Percentiles rank a stretch among this genome's conserved stretches.
phyloP scores from a whole-genome alignment of 192 early-diverging fungal species.

The Mortierella hygrophila region DNA sequence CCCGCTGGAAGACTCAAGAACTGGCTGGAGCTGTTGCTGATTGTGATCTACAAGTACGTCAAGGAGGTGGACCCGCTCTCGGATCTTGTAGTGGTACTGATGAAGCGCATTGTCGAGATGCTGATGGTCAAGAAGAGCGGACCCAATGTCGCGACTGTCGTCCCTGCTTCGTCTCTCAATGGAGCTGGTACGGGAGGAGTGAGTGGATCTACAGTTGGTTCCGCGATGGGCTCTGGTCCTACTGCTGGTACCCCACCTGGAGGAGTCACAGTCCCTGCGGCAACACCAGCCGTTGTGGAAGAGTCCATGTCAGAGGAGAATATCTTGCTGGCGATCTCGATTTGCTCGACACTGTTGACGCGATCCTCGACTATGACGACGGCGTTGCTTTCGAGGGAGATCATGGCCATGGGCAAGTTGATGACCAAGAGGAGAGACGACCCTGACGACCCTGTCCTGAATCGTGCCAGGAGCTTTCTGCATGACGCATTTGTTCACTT shows the following conservation, averaged over 20 bases:
- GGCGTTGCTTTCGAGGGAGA: slow-evolving; percentile 67
- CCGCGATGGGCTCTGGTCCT: background rate
- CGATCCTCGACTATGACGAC: slow-evolving; percentile 69
- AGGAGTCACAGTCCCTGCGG: background rate
- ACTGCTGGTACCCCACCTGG: background rate
- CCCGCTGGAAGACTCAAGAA: slow-evolving; percentile 62
- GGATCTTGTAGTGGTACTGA: slow-evolving; percentile 42
- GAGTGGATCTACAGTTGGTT: background rate
- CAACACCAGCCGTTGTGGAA: slow-evolving; percentile 7
- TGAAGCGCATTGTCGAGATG: slow-evolving; percentile 56
- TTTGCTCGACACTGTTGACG: slow-evolving; percentile 62
- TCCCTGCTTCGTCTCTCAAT: background rate
- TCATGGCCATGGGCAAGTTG: slow-evolving; percentile 66
- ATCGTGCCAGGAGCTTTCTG: slow-evolving; percentile 66
- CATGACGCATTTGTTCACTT: slow-evolving; percentile 67
- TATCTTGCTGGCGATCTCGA: slow-evolving; percentile 65
- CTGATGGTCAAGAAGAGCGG: slow-evolving; percentile 32
- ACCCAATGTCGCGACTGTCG: background rate
- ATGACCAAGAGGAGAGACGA: slow-evolving; percentile 65
- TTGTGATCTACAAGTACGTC: slow-evolving; percentile 69
- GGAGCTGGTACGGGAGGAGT: background rate
- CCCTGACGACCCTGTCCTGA: slow-evolving; percentile 58
- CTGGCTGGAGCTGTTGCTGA: slow-evolving; percentile 68
- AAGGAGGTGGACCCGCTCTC: slow-evolving; percentile 41
- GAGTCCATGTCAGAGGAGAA: slow-evolving; percentile 65